Evolutionary conservation across 371 early-diverging fungal species (phyloP), one percentile per base, ranked within the genome.

Genomic region (Apophysomyces elegans): DNA sequence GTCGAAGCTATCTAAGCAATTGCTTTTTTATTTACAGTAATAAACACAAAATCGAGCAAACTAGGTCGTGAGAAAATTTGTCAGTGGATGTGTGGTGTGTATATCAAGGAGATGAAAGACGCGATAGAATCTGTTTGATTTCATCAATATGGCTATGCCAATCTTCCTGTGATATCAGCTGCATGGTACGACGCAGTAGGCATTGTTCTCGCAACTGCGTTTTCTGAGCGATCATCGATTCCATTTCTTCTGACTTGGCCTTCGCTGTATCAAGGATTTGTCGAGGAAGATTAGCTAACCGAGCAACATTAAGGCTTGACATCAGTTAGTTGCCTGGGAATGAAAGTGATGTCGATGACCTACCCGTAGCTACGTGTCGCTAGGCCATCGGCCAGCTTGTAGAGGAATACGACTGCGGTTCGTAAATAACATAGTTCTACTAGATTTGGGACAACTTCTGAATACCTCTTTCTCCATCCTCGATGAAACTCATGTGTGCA

Each of bases 381-480:
- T 0, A 93, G 82, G 0, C 99, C 98, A 4, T 83, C 77, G 0
- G 81, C 86, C 7, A 97, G 76, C 71, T 93, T 94, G 79, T 96
- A 97, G 69, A 95, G 74, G 78, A 97, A 98, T 5, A 93, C 86
- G 39, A 97, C 81, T 6, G 54, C 35, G 38, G 75, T 44, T 59
- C 75, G 54, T 63, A 64, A n/a, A 6, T 62, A 66, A 56, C 37
- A 62, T 58, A 5, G 14, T 43, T 32, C 14, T 6, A 54, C 7
- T 45, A 37, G 8, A 39, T 16, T 14, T 47, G 45, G n/a, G 14
- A 3, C 7, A n/a, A 9, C 16, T 32, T 62, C 13, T 11, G 1
- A 13, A 64, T 64, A 61, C 74, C 77, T 37, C 62, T 71, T 18
- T 71, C 72, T 41, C 65, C 76, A 7, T 73, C 70, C 60, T 87